Evolutionary conservation across 2,329 filamentous ascomycete genomes (phyloP).

Genomic region (Venturia nashicola): DNA sequence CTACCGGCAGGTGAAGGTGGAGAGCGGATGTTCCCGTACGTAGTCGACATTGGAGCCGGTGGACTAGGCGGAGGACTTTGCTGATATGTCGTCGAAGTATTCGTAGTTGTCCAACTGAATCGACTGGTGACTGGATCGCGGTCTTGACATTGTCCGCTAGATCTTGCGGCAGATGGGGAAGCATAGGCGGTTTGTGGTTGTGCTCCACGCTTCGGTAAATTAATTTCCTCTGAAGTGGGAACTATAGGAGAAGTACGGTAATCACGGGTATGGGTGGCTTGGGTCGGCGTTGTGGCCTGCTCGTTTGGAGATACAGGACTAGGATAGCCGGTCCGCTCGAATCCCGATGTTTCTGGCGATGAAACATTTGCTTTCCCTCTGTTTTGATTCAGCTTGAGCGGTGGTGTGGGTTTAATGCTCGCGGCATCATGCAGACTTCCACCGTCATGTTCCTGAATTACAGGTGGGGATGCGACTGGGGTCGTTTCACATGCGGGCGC

Average conservation of each 20-base stretch:
- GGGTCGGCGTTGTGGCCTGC: conserved; percentile 2
- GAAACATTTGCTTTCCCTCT: conserved; percentile 22
- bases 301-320: not conserved
- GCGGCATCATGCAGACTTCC: not conserved
- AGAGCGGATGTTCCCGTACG: not conserved
- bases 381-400: conserved; percentile 28
- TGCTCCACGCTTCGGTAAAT: conserved; percentile 9
- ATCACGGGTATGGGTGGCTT: not conserved
- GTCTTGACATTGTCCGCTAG: not conserved
- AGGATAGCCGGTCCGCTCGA: not conserved
- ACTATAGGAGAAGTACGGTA: not conserved
- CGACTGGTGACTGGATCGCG: conserved; percentile 29
- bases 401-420: conserved; percentile 29
- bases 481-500: conserved; percentile 2
- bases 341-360: conserved; percentile 12
- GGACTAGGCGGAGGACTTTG: conserved; percentile 29
- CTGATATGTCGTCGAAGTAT: conserved; percentile 30
- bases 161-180: not conserved
- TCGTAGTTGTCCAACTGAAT: conserved; percentile 53
- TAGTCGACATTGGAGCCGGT: conserved; percentile 19
- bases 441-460: not conserved
- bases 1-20: conserved; percentile 15
- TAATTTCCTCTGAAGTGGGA: not conserved
- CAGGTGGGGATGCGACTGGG: not conserved
- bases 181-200: not conserved